Evolutionary conservation across 2,329 filamentous ascomycete species (phyloP), one percentile per base, ranked within the genome.

Genomic region (Diaporthe eres): DNA sequence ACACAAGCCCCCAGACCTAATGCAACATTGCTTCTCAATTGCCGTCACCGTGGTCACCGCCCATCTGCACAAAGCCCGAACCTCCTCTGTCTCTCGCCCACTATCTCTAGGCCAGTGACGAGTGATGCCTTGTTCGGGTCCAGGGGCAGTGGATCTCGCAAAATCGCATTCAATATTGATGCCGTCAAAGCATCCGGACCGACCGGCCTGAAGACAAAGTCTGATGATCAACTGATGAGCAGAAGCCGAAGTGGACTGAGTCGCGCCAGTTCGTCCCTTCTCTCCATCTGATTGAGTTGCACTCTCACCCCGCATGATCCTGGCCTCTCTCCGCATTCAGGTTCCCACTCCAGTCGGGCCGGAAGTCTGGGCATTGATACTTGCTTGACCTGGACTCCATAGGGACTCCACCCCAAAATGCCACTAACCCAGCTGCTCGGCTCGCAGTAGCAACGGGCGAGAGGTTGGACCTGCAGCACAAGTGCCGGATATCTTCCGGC

Each of bases 211-310:
- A 28, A 8, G 13, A 55, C 65, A 70, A 53, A 15, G 68, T 53
- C n/a, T 42, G 42, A 28, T 42, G 63, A 60, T 74, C 73, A 74
- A 74, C 37, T 74, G 72, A 74, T 70, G 53, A 42, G 72, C 63
- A 57, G 28, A 49, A 49, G 28, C 22, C 39, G 28, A 42, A 42
- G 31, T 49, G 37, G 37, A 49, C 39, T 63, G 74, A 73, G 42
- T 73, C 60, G 70, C 39, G 70, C 65, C 37, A 53, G 37, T 53
- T 75, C 60, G 10, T 49, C 60, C 42, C 39, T 19, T 19, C 58
- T 58, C 15, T 34, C 61, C 61, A n/a, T 65, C 61, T 17, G 61
- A 65, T 49, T 31, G n/a, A 49, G 42, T 17, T 75, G 28, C 9
- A 31, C 58, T 73, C 37, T 28, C 42, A 63, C 53, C 42, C 34